A percentile compares a stretch with the other conserved stretches of the same genome.
These are phyloP conservation scores for Euclidium syriacum DNA, from an alignment of 345 rosid genomes.

Conservation along the genomic window DNA sequence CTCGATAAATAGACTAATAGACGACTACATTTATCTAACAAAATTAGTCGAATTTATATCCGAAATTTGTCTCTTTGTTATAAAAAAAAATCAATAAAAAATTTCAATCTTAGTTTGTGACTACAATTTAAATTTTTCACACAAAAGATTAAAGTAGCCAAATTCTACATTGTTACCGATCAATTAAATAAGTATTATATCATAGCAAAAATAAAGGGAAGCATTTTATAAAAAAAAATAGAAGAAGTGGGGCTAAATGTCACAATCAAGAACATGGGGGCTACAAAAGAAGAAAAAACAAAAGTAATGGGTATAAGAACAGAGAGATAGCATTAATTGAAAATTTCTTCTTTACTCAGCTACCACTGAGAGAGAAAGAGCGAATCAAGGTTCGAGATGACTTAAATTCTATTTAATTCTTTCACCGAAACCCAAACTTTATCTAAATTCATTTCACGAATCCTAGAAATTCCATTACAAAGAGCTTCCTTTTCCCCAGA, in stretches of 20 bases:
- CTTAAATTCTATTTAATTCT: conserved; percentile 17
- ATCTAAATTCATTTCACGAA: conserved; percentile 1
- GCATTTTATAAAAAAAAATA: neutral
- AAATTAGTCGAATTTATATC: too few species aligned
- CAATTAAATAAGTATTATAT: neutral
- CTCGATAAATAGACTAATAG: too few species aligned
- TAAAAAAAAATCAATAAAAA: too few species aligned
- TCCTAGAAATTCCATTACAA: conserved; percentile 18
- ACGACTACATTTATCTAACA: too few species aligned
- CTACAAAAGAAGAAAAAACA: neutral
- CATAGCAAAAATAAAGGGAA: neutral
- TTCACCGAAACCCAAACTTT: conserved; percentile 21
- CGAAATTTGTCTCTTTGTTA: too few species aligned
- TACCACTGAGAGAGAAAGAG: conserved; percentile 22
- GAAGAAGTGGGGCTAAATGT: conserved; percentile 22
- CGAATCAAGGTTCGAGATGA: conserved; percentile 41
- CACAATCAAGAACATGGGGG: conserved; percentile 27
- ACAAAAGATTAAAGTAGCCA: too few species aligned
- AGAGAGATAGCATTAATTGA: conserved; percentile 28
- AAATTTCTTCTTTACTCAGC: conserved; percentile 7
- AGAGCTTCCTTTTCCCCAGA: neutral
- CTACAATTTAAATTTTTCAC: too few species aligned
- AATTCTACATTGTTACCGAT: too few species aligned
- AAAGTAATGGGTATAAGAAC: conserved; percentile 19
- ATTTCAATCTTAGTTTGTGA: too few species aligned